Conservation (phyloP, 1,139 yeast species). For the Geotrichum citri-aurantii region DNA sequence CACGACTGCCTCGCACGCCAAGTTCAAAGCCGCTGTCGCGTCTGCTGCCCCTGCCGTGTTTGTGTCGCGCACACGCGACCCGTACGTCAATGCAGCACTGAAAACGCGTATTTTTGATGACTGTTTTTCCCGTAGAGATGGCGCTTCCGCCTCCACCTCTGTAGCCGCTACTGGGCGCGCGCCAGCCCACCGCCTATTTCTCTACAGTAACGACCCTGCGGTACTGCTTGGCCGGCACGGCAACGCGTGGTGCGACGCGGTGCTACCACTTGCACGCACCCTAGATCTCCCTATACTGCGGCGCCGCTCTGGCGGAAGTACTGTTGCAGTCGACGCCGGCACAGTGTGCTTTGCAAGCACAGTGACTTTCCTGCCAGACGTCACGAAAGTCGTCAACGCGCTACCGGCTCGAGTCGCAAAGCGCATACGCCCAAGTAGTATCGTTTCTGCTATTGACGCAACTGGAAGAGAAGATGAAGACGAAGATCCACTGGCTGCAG, state of each 20-base stretch:
- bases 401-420: slow-evolving; percentile 19
- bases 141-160: too few species aligned
- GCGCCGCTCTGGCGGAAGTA: slow-evolving; percentile 88
- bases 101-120: slow-evolving; percentile 49
- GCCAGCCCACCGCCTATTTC: slow-evolving; percentile 53
- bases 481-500: background rate
- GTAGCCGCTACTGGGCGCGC: too few species aligned
- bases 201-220: slow-evolving; percentile 75
- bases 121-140: too few species aligned
- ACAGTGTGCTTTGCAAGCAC: slow-evolving; percentile 79
- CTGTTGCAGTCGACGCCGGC: slow-evolving; percentile 93
- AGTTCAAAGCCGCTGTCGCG: background rate
- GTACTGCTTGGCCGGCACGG: slow-evolving; percentile 93
- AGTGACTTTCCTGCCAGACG: slow-evolving; percentile 49
- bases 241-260: slow-evolving; percentile 86
- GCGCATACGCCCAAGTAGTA: background rate
- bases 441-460: too few species aligned
- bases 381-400: slow-evolving; percentile 48
- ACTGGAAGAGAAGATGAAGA: too few species aligned
- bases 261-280: slow-evolving; percentile 50
- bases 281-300: slow-evolving; percentile 62
- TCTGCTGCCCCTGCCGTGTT: slow-evolving; percentile 25
- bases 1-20: background rate
- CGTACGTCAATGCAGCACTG: slow-evolving; percentile 69
- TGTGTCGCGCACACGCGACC: slow-evolving; percentile 50